Base-by-base conservation (phyloP, 2,329 filamentous ascomycete genomes). In the Ophiostoma tasmaniense region DNA sequence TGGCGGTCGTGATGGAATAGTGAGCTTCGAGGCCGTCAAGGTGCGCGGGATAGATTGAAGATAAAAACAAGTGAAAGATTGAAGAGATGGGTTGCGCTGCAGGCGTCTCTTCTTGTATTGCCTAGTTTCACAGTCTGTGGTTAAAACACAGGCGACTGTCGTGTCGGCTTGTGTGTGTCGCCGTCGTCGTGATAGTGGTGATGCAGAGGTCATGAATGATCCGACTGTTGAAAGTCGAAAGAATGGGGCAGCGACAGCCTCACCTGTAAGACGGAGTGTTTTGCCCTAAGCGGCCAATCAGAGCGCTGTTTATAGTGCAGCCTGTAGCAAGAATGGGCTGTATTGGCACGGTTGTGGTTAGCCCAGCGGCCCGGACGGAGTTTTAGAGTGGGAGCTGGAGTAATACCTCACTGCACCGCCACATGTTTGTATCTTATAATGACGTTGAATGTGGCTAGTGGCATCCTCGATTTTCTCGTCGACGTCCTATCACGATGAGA, bases 231-330 rank as follows among this genome's bases (percentile, higher is more conserved):
- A 28, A 55, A 55, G 50, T 25, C 22, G 64, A 64, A 64, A 64
- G 50, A 61, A 61, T 61, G 55, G 55, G 55, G 55, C 55, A 55
- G 11, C 55, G 25, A 28, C n/a, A 55, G 50, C 22, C 7, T 55
- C 50, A 55, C 35, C 22, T 35, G 10, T 28, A 22, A 25, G n/a
- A 28, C 10, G n/a, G 50, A 11, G 3, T 55, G 50, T 55, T 55
- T 55, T 55, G n/a, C 11, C 50, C 22, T 11, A 30, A 13, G 59
- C 59, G 66, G 28, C 67, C 64, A 68, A 68, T 70, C 65, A 68
- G 64, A 33, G 22, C n/a, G 5, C 35, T 28, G 64, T 30, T 64
- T 67, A 67, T 61, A 11, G 42, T 66, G 67, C 37, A 66, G 67
- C 69, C 64, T 68, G 35, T 30, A n/a, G 64, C 22, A 33, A 39